Evolutionary conservation across 345 rosid species (phyloP), one percentile per base, ranked within the genome.

Genomic region (Passiflora organensis): DNA sequence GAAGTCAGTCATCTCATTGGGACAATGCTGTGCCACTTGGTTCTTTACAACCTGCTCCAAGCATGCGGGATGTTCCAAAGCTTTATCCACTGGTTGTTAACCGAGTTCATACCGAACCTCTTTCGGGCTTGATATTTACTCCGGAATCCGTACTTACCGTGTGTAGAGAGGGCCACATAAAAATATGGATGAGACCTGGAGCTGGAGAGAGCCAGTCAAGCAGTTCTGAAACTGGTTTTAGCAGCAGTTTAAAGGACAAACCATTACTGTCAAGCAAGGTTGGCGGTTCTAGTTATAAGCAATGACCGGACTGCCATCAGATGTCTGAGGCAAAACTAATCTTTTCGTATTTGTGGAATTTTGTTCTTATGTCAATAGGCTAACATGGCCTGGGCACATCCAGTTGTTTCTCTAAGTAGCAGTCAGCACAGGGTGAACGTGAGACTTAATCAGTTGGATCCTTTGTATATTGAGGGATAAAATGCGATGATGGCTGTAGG

Each of bases 1-100:
- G 99, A 70, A 94, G 97, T 80, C 99, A 89, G 64, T 89, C 99
- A 34, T 73, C 97, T 17, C 99, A 94, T 59, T 94, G 99, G 99
- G 99, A 94, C 83, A 94, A 72, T 56, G 67, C 58, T 34, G 56
- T 59, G 63, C 95, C 96, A 5, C 49, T 83, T 57, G 95, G 97
- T 39, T 82, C 87, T 50, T 77, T 94, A 59, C 99, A 89, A 69
- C 83, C 96, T 23, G 97, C 99, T 45, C 97, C 97, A 50, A 87
- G 89, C 76, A 82, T 79, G 70, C 85, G 83, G 13, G 95, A 94
- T 55, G 88, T 94, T 60, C 99, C 97, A 4, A 94, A 94, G 78
- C 76, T 94, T 55, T 85, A 97, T 15, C 90, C 99, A 0, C 59
- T 89, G 52, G 85, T 90, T 51, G 84, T 86, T 45, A 95, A 89